A percentile compares a stretch with the other conserved stretches of the same genome.
phyloP scores from a whole-genome alignment of 148 eudicot genomes.

The Polygonum maritimum region DNA sequence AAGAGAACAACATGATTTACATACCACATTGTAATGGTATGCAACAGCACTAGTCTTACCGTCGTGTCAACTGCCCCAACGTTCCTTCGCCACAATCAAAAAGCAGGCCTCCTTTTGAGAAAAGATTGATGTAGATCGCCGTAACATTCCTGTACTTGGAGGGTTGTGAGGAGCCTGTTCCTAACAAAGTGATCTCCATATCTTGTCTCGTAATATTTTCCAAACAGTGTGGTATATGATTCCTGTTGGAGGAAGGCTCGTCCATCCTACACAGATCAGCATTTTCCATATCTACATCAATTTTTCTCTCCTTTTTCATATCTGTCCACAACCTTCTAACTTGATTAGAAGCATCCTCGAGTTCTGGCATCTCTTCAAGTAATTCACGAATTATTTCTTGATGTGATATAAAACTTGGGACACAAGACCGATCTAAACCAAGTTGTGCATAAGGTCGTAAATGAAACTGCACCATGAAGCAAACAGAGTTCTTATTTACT shows the following conservation, averaged over 20 bases:
- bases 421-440: conserved; percentile 57
- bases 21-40: not conserved
- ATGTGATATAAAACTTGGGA: conserved; percentile 34
- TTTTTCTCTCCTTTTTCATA: conserved; percentile 14
- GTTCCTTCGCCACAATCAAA: conserved; percentile 98
- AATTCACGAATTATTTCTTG: conserved; percentile 46
- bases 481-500: not conserved
- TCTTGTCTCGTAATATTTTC: conserved; percentile 78
- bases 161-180: conserved; percentile 98
- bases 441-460: conserved; percentile 77
- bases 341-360: conserved; percentile 50
- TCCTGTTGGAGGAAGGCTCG: conserved; percentile 66
- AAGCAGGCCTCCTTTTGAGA: conserved; percentile 75
- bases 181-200: conserved; percentile 87
- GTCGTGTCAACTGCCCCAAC: conserved; percentile 89
- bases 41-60: conserved; percentile 29
- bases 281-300: conserved; percentile 13
- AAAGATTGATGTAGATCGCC: conserved; percentile 78
- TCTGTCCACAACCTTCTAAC: conserved; percentile 42
- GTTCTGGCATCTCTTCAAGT: conserved; percentile 70
- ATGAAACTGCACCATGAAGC: conserved; percentile 48
- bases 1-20: not conserved
- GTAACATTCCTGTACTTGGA: conserved; percentile 95
- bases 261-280: conserved; percentile 24
- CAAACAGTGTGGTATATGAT: conserved; percentile 61